A percentile compares a stretch with the other conserved stretches of the same genome.
Conservation (phyloP, 306 rosid genomes). For the Ormosia semicastrata region DNA sequence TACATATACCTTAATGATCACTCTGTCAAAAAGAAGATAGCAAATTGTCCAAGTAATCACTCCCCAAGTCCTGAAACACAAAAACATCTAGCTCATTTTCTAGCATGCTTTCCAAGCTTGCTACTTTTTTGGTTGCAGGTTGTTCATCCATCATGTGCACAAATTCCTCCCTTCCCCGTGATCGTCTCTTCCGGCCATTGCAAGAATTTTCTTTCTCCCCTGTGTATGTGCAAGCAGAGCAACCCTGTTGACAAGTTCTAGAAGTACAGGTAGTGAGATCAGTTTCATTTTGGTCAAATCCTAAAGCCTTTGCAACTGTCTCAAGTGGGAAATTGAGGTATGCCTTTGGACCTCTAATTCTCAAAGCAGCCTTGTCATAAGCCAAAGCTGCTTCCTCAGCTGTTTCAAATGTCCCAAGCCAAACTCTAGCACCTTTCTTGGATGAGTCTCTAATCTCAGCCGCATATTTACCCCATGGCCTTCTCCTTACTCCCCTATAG, state of each 20-base stretch:
- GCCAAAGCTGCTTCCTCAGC: constrained; percentile 79
- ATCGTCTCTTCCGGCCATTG: constrained; percentile 24
- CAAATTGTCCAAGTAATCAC: constrained; percentile 61
- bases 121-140: constrained; percentile 37
- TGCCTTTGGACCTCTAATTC: constrained; percentile 64
- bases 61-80: constrained; percentile 70
- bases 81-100: constrained; percentile 44
- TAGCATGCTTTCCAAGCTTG: constrained; percentile 13
- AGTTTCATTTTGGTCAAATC: constrained; percentile 20
- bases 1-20: not conserved
- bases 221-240: not conserved
- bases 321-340: constrained; percentile 61
- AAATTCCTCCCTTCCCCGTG: constrained; percentile 36
- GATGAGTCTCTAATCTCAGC: constrained; percentile 71
- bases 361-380: constrained; percentile 74
- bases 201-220: not conserved
- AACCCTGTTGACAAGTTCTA: not conserved
- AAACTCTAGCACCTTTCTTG: constrained; percentile 58
- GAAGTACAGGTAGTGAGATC: not conserved
- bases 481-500: constrained; percentile 72
- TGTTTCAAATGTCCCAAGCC: constrained; percentile 70
- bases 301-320: constrained; percentile 44
- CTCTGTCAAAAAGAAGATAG: constrained; percentile 45
- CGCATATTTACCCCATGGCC: constrained; percentile 80
- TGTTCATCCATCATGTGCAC: constrained; percentile 20